Conservation (phyloP, 2,329 filamentous ascomycete species). For the Aureobasidium sp. region DNA sequence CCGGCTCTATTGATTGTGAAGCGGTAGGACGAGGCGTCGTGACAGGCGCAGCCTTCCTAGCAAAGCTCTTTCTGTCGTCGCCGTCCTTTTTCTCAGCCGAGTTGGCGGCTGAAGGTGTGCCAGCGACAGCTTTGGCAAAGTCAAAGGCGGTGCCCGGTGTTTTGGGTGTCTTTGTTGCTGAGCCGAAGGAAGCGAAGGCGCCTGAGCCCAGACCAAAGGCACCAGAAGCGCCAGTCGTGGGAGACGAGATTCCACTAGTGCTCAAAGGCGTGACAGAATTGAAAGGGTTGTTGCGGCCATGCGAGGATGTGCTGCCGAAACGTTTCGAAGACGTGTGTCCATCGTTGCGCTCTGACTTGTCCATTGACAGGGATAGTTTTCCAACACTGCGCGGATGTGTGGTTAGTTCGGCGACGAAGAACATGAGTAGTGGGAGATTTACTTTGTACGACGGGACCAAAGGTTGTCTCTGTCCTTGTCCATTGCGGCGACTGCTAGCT, state of each 20-base stretch:
- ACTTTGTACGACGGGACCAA: constrained; percentile 83
- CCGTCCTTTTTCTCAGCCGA: constrained; percentile 57
- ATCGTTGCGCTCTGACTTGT: constrained; percentile 48
- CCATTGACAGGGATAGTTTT: constrained; percentile 85
- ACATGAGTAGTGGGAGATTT: constrained; percentile 28
- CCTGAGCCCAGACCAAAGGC: constrained; percentile 92
- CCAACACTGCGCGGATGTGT: constrained; percentile 51
- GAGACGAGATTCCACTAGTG: constrained; percentile 60
- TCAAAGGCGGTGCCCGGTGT: constrained; percentile 75
- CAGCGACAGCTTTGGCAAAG: constrained; percentile 51
- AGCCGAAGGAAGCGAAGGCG: constrained; percentile 91
- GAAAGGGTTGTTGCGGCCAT: constrained; percentile 73
- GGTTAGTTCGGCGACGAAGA: not conserved
- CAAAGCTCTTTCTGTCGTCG: constrained; percentile 32
- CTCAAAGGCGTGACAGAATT: constrained; percentile 65
- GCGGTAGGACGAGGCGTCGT: constrained; percentile 11
- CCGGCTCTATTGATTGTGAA: constrained; percentile 20
- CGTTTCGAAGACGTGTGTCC: constrained; percentile 60
- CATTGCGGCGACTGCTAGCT: constrained; percentile 17
- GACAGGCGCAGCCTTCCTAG: constrained; percentile 16
- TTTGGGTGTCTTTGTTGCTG: constrained; percentile 78
- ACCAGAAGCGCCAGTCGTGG: constrained; percentile 67
- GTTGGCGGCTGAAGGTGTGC: constrained; percentile 43
- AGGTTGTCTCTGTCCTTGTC: constrained; percentile 31
- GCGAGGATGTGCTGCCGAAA: constrained; percentile 63